phyloP scores from a whole-genome alignment of 176 grass and related monocot species.

The Otatea glauca region DNA sequence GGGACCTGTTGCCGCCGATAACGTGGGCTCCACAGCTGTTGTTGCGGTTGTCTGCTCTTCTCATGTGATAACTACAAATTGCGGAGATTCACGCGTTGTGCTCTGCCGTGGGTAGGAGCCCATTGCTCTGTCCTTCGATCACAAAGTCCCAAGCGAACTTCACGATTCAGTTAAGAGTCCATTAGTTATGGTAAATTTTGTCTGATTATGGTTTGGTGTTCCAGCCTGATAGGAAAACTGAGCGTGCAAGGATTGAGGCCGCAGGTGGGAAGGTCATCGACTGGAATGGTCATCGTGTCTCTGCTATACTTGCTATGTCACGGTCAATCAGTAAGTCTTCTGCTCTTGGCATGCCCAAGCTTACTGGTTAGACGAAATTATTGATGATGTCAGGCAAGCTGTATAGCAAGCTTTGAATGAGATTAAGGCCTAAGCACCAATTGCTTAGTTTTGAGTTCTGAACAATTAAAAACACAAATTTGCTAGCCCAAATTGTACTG shows the following conservation, averaged over 20 bases:
- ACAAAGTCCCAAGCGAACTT: conserved; percentile 53
- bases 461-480: neutral
- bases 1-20: conserved; percentile 35
- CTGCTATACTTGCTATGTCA: conserved; percentile 81
- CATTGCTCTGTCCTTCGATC: conserved; percentile 61
- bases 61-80: conserved; percentile 68
- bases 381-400: conserved; percentile 23
- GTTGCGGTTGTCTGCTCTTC: conserved; percentile 74
- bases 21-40: conserved; percentile 69
- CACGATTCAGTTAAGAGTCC: neutral
- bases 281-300: conserved; percentile 75
- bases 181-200: neutral
- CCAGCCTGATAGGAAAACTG: conserved; percentile 73
- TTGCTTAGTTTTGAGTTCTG: conserved; percentile 6
- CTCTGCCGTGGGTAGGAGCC: conserved; percentile 70
- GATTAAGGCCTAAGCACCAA: conserved; percentile 2
- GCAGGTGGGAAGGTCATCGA: conserved; percentile 69
- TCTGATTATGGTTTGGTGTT: conserved; percentile 41
- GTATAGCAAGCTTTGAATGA: neutral
- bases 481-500: conserved; percentile 2
- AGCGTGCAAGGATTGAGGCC: conserved; percentile 71
- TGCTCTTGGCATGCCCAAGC: neutral
- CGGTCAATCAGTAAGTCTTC: conserved; percentile 68
- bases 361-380: neutral
- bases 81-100: conserved; percentile 72